Conservation (phyloP, 495 filamentous ascomycete genomes). For the Tuber aestivum region DNA sequence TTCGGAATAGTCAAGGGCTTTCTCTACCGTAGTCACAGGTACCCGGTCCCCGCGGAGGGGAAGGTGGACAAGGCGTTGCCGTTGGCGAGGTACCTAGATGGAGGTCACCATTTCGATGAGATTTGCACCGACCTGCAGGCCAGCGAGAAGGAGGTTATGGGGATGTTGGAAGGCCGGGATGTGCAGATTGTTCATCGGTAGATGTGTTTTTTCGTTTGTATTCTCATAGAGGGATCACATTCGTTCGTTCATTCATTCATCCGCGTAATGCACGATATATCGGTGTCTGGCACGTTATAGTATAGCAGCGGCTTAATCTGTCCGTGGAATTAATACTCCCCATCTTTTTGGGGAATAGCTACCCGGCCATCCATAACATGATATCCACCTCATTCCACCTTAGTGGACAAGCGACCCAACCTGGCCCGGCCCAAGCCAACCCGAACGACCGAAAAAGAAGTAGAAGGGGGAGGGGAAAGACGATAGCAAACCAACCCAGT, state of each 20-base stretch:
- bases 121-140: conserved; percentile 64
- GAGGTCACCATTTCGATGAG: conserved; percentile 65
- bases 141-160: conserved; percentile 53
- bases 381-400: neutral
- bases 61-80: conserved; percentile 7
- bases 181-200: conserved; percentile 55
- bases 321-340: neutral
- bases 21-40: conserved; percentile 89
- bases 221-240: neutral
- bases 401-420: neutral
- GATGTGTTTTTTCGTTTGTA: neutral
- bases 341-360: neutral
- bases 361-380: neutral
- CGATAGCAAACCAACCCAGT: neutral
- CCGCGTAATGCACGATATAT: neutral
- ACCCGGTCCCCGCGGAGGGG: conserved; percentile 46
- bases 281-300: neutral
- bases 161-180: conserved; percentile 51
- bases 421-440: neutral
- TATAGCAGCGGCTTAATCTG: neutral
- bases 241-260: neutral
- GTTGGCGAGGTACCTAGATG: conserved; percentile 57
- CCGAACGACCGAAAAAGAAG: neutral
- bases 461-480: too few species aligned
- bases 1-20: conserved; percentile 95